phyloP scores from a whole-genome alignment of 805 yeast genomes.

The Torulaspora franciscae region DNA sequence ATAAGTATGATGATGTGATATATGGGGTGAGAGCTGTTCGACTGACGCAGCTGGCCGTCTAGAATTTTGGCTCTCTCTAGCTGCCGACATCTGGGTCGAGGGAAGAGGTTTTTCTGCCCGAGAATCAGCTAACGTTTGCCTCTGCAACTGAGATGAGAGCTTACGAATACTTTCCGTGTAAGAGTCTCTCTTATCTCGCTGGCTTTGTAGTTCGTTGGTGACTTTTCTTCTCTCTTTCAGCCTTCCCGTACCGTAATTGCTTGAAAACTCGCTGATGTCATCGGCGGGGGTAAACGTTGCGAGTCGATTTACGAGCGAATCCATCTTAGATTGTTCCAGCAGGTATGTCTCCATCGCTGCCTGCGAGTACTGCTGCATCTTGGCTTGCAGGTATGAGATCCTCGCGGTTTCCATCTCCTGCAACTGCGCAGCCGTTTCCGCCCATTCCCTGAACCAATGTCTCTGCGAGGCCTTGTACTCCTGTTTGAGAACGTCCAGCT shows the following conservation, averaged over 20 bases:
- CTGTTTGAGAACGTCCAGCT: slow-evolving; percentile 28
- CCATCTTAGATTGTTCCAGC: slow-evolving; percentile 30
- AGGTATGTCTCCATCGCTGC: slow-evolving; percentile 25
- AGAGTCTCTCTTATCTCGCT: slow-evolving; percentile 5
- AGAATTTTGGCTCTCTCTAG: background rate
- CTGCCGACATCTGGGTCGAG: background rate
- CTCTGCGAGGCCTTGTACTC: slow-evolving; percentile 33
- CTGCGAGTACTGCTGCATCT: slow-evolving; percentile 29
- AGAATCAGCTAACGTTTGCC: slow-evolving; percentile 6
- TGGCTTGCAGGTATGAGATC: slow-evolving; percentile 28
- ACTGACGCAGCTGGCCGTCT: background rate
- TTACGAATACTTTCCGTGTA: slow-evolving; percentile 30
- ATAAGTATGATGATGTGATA: background rate
- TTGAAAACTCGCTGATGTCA: slow-evolving; percentile 33
- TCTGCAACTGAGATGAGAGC: slow-evolving; percentile 28
- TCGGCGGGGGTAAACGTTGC: slow-evolving; percentile 28
- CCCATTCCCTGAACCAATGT: slow-evolving; percentile 36
- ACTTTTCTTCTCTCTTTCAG: slow-evolving; percentile 21
- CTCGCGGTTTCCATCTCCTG: slow-evolving; percentile 33
- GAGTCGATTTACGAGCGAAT: slow-evolving; percentile 23
- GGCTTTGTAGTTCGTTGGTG: background rate
- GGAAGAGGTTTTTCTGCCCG: slow-evolving; percentile 2
- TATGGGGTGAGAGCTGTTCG: background rate
- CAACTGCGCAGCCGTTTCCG: slow-evolving; percentile 22
- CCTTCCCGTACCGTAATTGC: slow-evolving; percentile 34